Base-by-base conservation (phyloP, 2,329 filamentous ascomycete species). In the Clarireedia monteithiana region DNA sequence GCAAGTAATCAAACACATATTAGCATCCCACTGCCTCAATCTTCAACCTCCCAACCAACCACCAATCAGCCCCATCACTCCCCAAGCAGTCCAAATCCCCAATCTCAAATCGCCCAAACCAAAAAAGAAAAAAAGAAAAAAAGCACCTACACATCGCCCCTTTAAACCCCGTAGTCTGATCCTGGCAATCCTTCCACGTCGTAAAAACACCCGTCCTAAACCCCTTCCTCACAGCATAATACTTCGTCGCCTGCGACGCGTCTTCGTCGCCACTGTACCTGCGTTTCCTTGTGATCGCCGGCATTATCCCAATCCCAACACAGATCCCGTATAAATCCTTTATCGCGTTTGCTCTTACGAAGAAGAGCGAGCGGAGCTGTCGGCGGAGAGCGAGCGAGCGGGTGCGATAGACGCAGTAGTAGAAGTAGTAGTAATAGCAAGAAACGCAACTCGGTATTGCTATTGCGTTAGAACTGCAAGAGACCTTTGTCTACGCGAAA, bases 121-220 rank as follows among this genome's bases (percentile, higher is more conserved):
- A 20, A n/a, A 26, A 27, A 51, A 38, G 26, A 20, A 15, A 48
- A 26, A 40, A 30, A 15, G 46, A 26, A 40, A 5, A 23, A 20
- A 27, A 27, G 55, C 45, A 80, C 85, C 70, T 74, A 90, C 87
- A 89, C 38, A 79, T 72, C 56, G 86, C 86, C 20, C 85, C 85
- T 65, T 72, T 75, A 68, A 79, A 85, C 1, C 83, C 82, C 0
- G 76, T 74, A 39, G 78, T 85, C 66, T 85, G 81, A 56, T 74
- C 71, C 67, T 82, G 75, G 64, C 83, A 86, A 51, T 84, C 79
- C n/a, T 74, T 65, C 75, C 82, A 87, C 2, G 72, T 78, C 56
- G 74, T 69, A 67, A 85, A 86, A n/a, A 87, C 78, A 6, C 84
- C 83, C 0, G 82, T 81, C 12, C 68, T 70, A 59, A 75, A 73